A percentile compares a stretch with the other conserved stretches of the same genome.
Evolutionary conservation across 2,329 filamentous ascomycete species (phyloP).

Genomic region (Clonostachys solani): DNA sequence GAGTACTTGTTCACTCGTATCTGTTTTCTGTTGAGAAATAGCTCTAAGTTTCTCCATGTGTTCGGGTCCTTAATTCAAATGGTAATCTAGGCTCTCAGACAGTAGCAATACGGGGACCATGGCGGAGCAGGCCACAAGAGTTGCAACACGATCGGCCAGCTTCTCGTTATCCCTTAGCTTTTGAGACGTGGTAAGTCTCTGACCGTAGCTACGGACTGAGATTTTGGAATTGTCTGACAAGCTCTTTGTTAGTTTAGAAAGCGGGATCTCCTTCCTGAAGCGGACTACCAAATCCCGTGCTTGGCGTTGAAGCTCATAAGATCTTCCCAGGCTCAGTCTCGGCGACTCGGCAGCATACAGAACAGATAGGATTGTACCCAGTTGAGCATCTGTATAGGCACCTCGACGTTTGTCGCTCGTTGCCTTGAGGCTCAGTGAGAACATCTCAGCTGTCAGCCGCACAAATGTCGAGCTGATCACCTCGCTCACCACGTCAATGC

Average conservation of each 20-base stretch:
- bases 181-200: conserved; percentile 64
- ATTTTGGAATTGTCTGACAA: conserved; percentile 60
- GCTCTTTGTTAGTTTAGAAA: conserved; percentile 61
- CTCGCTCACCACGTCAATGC: conserved; percentile 69
- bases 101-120: neutral
- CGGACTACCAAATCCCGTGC: conserved; percentile 12
- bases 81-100: neutral
- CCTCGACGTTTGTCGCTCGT: conserved; percentile 50
- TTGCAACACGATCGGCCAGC: conserved; percentile 53
- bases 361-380: conserved; percentile 59
- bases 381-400: conserved; percentile 47
- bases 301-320: conserved; percentile 36
- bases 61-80: neutral
- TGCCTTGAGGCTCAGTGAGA: conserved; percentile 65
- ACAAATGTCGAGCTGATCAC: conserved; percentile 65
- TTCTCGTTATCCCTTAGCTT: conserved; percentile 69
- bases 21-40: neutral
- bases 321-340: conserved; percentile 25
- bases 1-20: neutral
- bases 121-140: conserved; percentile 12
- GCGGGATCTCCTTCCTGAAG: conserved; percentile 48
- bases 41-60: neutral
- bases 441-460: conserved; percentile 57
- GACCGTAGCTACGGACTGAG: conserved; percentile 58
- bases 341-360: conserved; percentile 63